Evolutionary conservation across 768 basidiomycete species (phyloP).

Genomic region (Amylocystis lapponica): DNA sequence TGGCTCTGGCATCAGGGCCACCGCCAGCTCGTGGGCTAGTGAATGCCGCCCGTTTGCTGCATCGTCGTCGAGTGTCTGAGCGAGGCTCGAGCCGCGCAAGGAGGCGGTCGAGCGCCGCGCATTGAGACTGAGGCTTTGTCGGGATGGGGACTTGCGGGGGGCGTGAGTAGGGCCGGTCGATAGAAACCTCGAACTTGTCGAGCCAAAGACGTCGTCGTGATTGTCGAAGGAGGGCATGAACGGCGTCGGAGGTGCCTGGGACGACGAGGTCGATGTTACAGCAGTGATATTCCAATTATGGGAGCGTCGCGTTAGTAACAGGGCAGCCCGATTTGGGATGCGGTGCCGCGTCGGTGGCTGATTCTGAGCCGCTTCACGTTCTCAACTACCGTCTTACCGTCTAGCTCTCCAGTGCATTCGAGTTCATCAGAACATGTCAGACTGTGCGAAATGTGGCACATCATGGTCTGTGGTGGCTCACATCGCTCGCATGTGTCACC

Average conservation of each 20-base stretch:
- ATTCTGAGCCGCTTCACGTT: too few relatives aligned
- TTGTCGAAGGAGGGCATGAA: not conserved
- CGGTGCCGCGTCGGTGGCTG: too few relatives aligned
- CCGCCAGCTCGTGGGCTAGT: conserved; percentile 82
- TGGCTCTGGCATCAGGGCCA: conserved; percentile 85
- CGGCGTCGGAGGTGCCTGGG: not conserved
- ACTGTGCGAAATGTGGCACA: too few relatives aligned
- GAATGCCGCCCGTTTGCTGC: conserved; percentile 49
- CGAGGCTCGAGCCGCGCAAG: conserved; percentile 39
- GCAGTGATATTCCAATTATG: not conserved
- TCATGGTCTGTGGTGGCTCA: too few relatives aligned
- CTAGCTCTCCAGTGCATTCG: too few relatives aligned
- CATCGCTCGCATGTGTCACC: too few relatives aligned
- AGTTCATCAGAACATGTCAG: too few relatives aligned
- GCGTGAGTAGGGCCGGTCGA: conserved; percentile 13
- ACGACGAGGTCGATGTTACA: not conserved
- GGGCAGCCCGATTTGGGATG: not conserved
- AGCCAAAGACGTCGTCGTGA: not conserved
- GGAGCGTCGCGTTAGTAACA: conserved; percentile 2
- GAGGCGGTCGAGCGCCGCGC: conserved; percentile 46
- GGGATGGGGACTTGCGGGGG: conserved; percentile 26
- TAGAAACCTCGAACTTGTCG: conserved; percentile 24
- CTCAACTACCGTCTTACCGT: too few relatives aligned
- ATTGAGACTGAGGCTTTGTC: conserved; percentile 23
- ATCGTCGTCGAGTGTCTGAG: conserved; percentile 36